phyloP scores from a whole-genome alignment of 164 flowering plant genomes.

The Vitis rotundifolia region DNA sequence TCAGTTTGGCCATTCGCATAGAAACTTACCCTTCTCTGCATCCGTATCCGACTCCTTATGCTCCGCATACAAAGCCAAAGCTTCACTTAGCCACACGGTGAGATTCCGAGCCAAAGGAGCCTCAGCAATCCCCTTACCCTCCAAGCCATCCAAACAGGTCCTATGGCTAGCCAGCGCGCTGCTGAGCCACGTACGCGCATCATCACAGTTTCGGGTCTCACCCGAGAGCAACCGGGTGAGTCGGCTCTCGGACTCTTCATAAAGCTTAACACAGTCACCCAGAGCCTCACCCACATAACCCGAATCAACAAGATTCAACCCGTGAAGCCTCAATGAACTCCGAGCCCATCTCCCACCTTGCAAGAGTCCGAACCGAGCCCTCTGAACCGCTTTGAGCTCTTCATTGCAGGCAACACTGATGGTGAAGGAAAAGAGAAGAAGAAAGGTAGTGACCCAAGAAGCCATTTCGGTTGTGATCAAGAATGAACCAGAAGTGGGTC shows the following conservation, averaged over 20 bases:
- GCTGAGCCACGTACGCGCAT: constrained; percentile 55
- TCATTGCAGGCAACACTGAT: constrained; percentile 7
- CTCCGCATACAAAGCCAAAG: constrained; percentile 36
- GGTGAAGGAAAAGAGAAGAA: constrained; percentile 20
- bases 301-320: neutral
- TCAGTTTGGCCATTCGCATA: neutral
- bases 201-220: constrained; percentile 20
- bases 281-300: constrained; percentile 15
- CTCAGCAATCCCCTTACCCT: constrained; percentile 20
- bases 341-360: constrained; percentile 26
- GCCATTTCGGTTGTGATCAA: constrained; percentile 23
- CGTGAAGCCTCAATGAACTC: constrained; percentile 2
- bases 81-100: constrained; percentile 35
- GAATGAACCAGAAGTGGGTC: neutral
- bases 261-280: constrained; percentile 50
- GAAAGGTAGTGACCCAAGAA: constrained; percentile 6
- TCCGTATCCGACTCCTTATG: neutral
- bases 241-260: constrained; percentile 42
- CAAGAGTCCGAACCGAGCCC: constrained; percentile 23
- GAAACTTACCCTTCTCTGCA: constrained; percentile 16
- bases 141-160: constrained; percentile 63
- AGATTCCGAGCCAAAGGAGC: constrained; percentile 27
- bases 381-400: constrained; percentile 13
- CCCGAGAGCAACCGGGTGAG: constrained; percentile 19
- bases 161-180: constrained; percentile 47